These are phyloP conservation scores for Gypsophila paniculata DNA, from an alignment of 179 eudicot species.

Conservation along the genomic window DNA sequence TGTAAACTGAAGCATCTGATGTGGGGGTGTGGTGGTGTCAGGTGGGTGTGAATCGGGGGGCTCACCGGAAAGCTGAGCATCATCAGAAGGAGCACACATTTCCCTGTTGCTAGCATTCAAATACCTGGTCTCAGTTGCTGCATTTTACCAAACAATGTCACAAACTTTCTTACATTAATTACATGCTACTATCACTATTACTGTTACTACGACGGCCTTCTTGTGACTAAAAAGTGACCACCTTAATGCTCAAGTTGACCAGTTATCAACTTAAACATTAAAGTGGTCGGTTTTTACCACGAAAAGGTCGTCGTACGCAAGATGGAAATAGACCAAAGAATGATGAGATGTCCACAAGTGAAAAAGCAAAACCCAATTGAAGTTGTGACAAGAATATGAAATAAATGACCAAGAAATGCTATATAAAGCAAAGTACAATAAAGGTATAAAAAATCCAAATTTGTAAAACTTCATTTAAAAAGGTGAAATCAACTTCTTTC, in stretches of 20 bases:
- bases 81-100: slow-evolving; percentile 79
- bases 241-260: no score
- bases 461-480: slow-evolving; percentile 19
- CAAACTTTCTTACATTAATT: neutral
- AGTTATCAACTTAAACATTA: no score
- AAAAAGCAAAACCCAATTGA: neutral
- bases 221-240: no score
- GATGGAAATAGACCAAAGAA: no score
- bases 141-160: slow-evolving; percentile 17
- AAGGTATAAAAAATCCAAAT: neutral
- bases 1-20: slow-evolving; percentile 61
- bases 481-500: neutral
- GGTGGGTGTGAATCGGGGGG: slow-evolving; percentile 41
- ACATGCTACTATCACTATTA: no score
- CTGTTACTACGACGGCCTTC: no score
- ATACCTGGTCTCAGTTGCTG: slow-evolving; percentile 86
- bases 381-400: slow-evolving; percentile 11
- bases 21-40: slow-evolving; percentile 42
- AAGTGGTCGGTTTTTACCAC: no score
- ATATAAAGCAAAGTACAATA: neutral
- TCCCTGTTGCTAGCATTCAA: slow-evolving; percentile 89
- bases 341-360: no score
- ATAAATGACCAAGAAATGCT: slow-evolving; percentile 2
- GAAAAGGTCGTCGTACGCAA: no score
- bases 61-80: slow-evolving; percentile 50